A percentile compares a stretch with the other conserved stretches of the same genome.
Evolutionary conservation across 345 rosid genomes (phyloP).

Genomic region (Eucalyptus pumila): DNA sequence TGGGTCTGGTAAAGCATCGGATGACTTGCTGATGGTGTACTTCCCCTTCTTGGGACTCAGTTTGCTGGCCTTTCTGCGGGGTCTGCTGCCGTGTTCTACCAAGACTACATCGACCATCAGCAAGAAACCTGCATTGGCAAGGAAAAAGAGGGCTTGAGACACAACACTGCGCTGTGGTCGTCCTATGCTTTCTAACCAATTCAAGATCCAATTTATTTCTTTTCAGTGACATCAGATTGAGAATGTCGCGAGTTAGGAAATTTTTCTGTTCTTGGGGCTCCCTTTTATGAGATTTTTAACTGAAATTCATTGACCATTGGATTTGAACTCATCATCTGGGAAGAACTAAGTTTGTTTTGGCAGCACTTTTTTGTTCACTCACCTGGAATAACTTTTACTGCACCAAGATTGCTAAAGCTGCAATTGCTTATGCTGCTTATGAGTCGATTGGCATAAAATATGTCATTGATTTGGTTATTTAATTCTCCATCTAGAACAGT

Average conservation of each 20-base stretch:
- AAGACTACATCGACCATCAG: conserved; percentile 3
- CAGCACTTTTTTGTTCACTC: not conserved
- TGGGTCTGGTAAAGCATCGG: conserved; percentile 51
- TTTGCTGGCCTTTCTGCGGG: conserved; percentile 46
- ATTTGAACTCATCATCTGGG: not conserved
- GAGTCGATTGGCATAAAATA: not conserved
- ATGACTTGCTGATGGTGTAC: conserved; percentile 39
- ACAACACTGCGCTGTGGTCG: not conserved
- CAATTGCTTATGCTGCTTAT: not conserved
- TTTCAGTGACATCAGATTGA: not conserved
- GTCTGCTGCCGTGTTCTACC: conserved; percentile 18
- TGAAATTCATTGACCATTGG: not conserved
- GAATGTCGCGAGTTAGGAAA: not conserved
- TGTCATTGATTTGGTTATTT: not conserved
- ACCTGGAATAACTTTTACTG: not conserved
- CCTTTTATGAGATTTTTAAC: not conserved
- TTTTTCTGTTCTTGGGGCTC: not conserved
- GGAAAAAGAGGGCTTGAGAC: conserved; percentile 53
- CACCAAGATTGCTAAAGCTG: not conserved
- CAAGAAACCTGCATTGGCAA: conserved; percentile 25
- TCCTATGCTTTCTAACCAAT: not conserved
- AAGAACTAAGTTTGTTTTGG: not conserved
- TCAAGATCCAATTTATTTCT: not conserved
- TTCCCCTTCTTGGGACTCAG: conserved; percentile 47
- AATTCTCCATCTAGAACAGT: not conserved